Evolutionary conservation across 2,329 filamentous ascomycete species (phyloP).

Genomic region (Colletotrichum navitas): DNA sequence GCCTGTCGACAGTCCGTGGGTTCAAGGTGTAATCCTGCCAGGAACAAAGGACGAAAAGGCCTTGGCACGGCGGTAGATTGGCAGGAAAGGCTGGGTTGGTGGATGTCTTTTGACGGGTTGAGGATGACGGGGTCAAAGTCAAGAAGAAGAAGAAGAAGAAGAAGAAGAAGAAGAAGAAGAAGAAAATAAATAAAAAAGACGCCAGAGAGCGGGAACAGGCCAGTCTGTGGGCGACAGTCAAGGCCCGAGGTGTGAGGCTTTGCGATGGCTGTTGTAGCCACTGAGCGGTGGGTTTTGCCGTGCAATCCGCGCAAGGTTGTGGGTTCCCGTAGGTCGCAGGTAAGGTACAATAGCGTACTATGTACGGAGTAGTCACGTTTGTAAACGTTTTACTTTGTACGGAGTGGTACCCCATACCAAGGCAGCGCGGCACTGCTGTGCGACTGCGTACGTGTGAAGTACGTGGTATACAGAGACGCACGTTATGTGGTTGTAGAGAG

Average conservation of each 20-base stretch:
- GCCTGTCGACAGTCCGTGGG: constrained; percentile 20
- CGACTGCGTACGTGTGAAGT: no score
- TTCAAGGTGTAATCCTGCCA: constrained; percentile 18
- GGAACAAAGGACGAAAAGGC: constrained; percentile 36
- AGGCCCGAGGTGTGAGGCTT: constrained; percentile 16
- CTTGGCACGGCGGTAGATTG: constrained; percentile 26
- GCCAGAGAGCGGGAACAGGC: constrained; percentile 14
- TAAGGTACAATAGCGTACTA: not conserved
- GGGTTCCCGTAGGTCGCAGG: no score
- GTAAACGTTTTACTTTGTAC: not conserved
- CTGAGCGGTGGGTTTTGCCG: constrained; percentile 3
- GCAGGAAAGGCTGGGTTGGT: constrained; percentile 18
- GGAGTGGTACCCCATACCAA: not conserved
- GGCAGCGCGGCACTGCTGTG: no score
- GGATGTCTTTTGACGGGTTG: constrained; percentile 16
- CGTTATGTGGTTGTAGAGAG: not conserved
- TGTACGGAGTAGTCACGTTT: not conserved
- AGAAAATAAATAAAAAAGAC: not conserved
- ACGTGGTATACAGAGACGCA: not conserved
- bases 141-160: constrained; percentile 11
- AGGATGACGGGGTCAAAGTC: constrained; percentile 33
- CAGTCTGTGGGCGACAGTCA: constrained; percentile 19
- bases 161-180: not conserved
- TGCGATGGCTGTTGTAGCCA: constrained; percentile 18
- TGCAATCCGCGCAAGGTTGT: not conserved